Evolutionary conservation across 129 eudicot genomes (phyloP).

Genomic region (Pseudognaphalium luteoalbum): DNA sequence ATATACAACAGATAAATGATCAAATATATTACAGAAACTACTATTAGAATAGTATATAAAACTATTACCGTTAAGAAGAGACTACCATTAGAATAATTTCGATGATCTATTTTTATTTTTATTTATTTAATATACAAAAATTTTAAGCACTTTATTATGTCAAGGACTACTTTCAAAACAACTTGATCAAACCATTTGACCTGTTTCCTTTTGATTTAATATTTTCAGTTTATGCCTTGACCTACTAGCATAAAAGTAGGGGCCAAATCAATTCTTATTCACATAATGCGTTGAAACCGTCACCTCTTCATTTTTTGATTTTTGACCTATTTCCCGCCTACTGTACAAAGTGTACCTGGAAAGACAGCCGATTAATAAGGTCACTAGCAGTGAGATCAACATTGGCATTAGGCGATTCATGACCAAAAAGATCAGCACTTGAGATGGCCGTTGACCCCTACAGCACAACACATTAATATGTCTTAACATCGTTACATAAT

Average conservation of each 20-base stretch:
- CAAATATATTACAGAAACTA: background rate
- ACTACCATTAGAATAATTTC: too few species aligned
- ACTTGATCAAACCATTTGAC: background rate
- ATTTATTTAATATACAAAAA: too few species aligned
- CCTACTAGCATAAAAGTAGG: background rate
- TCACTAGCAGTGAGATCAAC: conserved; percentile 69
- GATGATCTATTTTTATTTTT: too few species aligned
- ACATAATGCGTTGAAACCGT: background rate
- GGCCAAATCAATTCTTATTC: background rate
- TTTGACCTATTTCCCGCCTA: background rate
- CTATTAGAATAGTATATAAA: too few species aligned
- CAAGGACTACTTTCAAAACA: background rate
- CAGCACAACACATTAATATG: background rate
- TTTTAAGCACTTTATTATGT: background rate
- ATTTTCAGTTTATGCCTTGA: background rate
- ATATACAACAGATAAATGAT: too few species aligned
- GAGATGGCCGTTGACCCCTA: conserved; percentile 79
- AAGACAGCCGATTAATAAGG: conserved; percentile 67
- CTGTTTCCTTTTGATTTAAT: background rate
- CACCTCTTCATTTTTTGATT: background rate
- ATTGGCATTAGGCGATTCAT: conserved; percentile 32
- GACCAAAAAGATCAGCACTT: conserved; percentile 84
- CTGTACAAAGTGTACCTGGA: conserved; percentile 56
- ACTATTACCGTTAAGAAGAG: background rate
- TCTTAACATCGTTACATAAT: background rate